phyloP scores from a whole-genome alignment of 2,329 filamentous ascomycete genomes.

The Penicillium sp. region DNA sequence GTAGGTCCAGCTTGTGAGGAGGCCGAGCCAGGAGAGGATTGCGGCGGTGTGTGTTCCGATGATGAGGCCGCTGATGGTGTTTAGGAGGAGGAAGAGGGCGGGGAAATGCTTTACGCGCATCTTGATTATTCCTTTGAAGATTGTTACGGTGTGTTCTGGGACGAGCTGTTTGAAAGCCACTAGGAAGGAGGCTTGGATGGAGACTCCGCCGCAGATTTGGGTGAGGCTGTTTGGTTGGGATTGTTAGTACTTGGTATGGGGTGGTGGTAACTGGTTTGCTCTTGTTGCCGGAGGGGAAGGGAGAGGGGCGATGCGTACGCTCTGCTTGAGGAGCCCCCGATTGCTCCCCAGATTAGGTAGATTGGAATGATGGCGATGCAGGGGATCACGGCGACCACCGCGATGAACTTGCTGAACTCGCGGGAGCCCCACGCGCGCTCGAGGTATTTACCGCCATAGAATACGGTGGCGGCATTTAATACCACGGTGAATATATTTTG shows the following conservation, averaged over 20 bases:
- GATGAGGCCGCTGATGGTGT: slow-evolving; percentile 56
- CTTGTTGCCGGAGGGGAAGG: background rate
- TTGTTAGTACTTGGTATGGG: background rate
- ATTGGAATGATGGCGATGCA: slow-evolving; percentile 66
- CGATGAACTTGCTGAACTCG: slow-evolving; percentile 84
- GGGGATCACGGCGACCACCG: slow-evolving; percentile 67
- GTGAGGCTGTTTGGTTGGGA: slow-evolving; percentile 50
- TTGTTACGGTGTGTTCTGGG: slow-evolving; percentile 88
- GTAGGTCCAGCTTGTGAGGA: slow-evolving; percentile 87
- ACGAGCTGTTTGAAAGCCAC: slow-evolving; percentile 96
- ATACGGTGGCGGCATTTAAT: slow-evolving; percentile 68
- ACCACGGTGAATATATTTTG: slow-evolving; percentile 80
- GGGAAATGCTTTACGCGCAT: slow-evolving; percentile 77
- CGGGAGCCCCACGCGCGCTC: slow-evolving; percentile 90
- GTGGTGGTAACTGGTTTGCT: background rate
- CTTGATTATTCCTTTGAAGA: slow-evolving; percentile 80
- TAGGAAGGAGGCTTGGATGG: slow-evolving; percentile 85
- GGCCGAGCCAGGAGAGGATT: slow-evolving; percentile 69
- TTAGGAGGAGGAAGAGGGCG: slow-evolving; percentile 65
- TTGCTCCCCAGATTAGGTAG: slow-evolving; percentile 63
- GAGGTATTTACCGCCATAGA: slow-evolving; percentile 87
- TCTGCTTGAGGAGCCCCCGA: slow-evolving; percentile 43
- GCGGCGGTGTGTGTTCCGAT: slow-evolving; percentile 66
- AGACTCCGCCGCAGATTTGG: slow-evolving; percentile 77
- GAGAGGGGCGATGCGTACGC: slow-evolving; percentile 19